Evolutionary conservation across 148 eudicot species (phyloP).

Genomic region (Nyssa sinensis): DNA sequence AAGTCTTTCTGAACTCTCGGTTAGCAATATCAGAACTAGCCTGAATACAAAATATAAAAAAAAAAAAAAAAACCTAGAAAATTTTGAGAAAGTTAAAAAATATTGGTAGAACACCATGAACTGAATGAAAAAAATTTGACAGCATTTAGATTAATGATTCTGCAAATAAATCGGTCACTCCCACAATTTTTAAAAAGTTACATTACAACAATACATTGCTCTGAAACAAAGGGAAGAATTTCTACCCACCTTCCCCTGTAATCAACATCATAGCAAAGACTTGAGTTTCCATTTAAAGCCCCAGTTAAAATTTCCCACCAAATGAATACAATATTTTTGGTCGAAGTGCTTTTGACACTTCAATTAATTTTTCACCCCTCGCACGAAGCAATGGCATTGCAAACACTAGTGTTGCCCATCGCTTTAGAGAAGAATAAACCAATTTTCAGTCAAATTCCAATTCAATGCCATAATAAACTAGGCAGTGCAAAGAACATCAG

Average conservation of each 20-base stretch:
- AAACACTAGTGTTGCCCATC: neutral
- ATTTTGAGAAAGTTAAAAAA: too few species aligned
- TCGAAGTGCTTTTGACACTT: too few species aligned
- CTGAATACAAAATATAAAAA: too few species aligned
- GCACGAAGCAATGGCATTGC: neutral
- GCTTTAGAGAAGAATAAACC: too few species aligned
- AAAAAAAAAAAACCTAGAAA: too few species aligned
- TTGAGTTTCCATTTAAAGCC: neutral
- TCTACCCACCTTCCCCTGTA: neutral
- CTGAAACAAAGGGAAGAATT: neutral
- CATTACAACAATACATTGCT: neutral
- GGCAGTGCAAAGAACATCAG: neutral
- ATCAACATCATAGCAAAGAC: neutral
- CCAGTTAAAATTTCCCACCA: too few species aligned
- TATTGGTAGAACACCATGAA: too few species aligned
- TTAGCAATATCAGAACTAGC: too few species aligned
- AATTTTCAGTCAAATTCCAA: neutral
- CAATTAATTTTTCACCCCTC: neutral
- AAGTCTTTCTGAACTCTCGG: too few species aligned
- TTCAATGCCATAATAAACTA: neutral
- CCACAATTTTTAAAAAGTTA: neutral
- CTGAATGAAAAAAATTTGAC: too few species aligned
- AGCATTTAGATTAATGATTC: neutral
- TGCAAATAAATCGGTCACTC: neutral
- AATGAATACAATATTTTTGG: too few species aligned